Evolutionary conservation across 2,329 filamentous ascomycete species (phyloP), one percentile per base, ranked within the genome.

Genomic region (Bipolaris victoriae): DNA sequence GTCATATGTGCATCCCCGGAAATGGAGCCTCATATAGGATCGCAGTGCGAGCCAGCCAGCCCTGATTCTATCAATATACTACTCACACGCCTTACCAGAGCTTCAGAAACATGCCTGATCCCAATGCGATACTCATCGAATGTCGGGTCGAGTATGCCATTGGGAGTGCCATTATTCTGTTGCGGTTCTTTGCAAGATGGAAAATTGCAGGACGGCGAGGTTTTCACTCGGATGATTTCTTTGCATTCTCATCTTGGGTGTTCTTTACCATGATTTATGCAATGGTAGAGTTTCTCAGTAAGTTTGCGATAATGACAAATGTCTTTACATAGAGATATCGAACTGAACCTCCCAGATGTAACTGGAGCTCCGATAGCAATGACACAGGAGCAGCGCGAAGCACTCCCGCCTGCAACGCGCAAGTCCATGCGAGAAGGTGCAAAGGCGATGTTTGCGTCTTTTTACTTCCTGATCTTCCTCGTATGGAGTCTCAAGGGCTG

Each of bases 331-430:
- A 3, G 4, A 11, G 9, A 15, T 13, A n/a, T 1, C 6, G 7
- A 1, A 49, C 37, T 41, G 7, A 48, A 7, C 1, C 9, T 7
- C 7, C 4, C 9, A 54, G 45, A 35, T 2, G 16, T 44, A 5
- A 49, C 7, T 13, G 39, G 31, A 15, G 52, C 46, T 37, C 51
- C 51, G 3, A 53, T 53, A 53, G 44, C 51, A 16, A 31, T 53
- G 51, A 40, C 51, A 7, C 43, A 53, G 31, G 35, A 41, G 10
- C 51, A 53, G 35, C 51, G 43, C 29, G 51, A 55, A 35, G 31
- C 46, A 5, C 46, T 44, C 18, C 7, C 45, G 13, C 29, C 45
- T 10, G 37, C 15, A 15, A 49, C 13, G 22, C 29, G 37, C 7
- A 55, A 41, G 29, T 55, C 37, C 3, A 49, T 49, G 52, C 20